Evolutionary conservation across 2,329 filamentous ascomycete genomes (phyloP).

Genomic region (Venturia oleaginea): DNA sequence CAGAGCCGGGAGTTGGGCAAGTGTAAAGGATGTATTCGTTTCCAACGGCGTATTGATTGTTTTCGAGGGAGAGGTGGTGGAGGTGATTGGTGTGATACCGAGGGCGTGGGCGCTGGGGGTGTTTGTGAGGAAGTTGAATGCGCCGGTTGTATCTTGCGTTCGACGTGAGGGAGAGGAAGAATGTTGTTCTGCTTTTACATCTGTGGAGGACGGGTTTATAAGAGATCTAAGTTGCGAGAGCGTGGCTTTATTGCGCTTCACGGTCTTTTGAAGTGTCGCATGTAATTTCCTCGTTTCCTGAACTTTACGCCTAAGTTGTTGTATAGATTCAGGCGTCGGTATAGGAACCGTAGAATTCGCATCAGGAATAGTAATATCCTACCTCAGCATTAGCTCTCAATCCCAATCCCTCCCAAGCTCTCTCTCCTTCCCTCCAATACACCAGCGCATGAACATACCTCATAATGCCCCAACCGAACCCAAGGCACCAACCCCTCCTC

Average conservation of each 20-base stretch:
- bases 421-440: background rate
- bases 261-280: conserved; percentile 58
- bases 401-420: background rate
- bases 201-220: conserved; percentile 24
- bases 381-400: background rate
- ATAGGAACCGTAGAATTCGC: conserved; percentile 23
- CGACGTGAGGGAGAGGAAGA: conserved; percentile 12
- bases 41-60: conserved; percentile 40
- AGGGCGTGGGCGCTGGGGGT: conserved; percentile 37
- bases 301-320: conserved; percentile 61
- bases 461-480: conserved; percentile 79
- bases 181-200: conserved; percentile 15
- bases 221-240: conserved; percentile 55
- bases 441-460: conserved; percentile 33
- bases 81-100: conserved; percentile 32
- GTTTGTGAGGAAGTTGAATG: conserved; percentile 50
- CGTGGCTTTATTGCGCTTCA: conserved; percentile 61
- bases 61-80: conserved; percentile 25
- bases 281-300: conserved; percentile 73
- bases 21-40: conserved; percentile 67
- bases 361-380: background rate
- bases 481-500: conserved; percentile 60
- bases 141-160: conserved; percentile 15
- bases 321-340: conserved; percentile 59
- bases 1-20: conserved; percentile 75